Conservation (phyloP, 1,284 basidiomycete species). For the Tetrapyrgos nigripes region DNA sequence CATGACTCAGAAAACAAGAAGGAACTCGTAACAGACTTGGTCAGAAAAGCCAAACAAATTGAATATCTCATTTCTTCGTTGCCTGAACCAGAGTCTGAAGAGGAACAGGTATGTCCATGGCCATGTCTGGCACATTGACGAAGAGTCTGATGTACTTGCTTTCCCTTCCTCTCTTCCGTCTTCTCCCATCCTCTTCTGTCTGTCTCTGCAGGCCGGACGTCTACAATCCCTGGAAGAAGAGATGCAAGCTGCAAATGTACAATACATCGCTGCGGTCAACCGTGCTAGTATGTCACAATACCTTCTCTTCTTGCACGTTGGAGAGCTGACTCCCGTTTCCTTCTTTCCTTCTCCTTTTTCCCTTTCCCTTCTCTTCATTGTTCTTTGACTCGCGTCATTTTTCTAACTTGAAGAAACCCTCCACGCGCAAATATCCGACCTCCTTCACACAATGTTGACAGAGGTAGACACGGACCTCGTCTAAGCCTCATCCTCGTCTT, state of each 20-base stretch:
- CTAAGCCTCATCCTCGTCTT: too few relatives aligned
- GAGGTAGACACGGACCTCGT: conserved; percentile 52
- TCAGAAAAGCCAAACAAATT: conserved; percentile 85
- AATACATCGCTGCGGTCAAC: conserved; percentile 72
- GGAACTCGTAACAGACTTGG: conserved; percentile 79
- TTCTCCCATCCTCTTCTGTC: background rate
- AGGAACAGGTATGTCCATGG: conserved; percentile 66
- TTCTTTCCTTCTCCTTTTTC: background rate
- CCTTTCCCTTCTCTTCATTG: background rate
- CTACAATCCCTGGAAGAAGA: conserved; percentile 68
- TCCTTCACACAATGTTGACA: conserved; percentile 63
- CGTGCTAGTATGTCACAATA: conserved; percentile 67
- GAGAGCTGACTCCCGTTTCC: too few relatives aligned
- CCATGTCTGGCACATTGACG: too few relatives aligned
- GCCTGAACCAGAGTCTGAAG: conserved; percentile 76
- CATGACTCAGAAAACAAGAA: conserved; percentile 68
- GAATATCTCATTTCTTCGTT: conserved; percentile 81
- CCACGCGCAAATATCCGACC: conserved; percentile 64
- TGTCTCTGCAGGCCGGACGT: conserved; percentile 59
- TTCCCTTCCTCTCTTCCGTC: background rate
- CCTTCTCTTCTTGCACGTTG: too few relatives aligned
- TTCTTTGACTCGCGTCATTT: background rate
- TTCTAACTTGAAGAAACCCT: conserved; percentile 53
- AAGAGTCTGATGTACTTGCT: too few relatives aligned
- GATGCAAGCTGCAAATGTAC: conserved; percentile 73